Conservation (phyloP, 1,284 basidiomycete species). For the Apiotrichum sp. region DNA sequence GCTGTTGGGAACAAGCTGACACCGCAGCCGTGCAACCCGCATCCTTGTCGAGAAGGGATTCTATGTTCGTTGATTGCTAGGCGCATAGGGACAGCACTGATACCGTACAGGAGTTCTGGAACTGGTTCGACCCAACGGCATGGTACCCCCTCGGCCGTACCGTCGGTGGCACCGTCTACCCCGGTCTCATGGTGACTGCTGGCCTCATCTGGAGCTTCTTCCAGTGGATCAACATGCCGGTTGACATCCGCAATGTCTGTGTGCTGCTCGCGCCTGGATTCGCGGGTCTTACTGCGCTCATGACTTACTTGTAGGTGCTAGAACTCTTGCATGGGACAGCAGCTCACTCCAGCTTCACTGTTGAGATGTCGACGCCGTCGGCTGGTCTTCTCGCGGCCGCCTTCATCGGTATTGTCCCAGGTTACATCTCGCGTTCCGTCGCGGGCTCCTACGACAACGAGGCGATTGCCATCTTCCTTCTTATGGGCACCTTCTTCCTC, state of each 20-base stretch:
- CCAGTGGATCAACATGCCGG: conserved; percentile 82
- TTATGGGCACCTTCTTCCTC: conserved; percentile 97
- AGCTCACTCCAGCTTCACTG: conserved; percentile 64
- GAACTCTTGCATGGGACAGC: neutral
- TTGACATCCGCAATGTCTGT: conserved; percentile 96
- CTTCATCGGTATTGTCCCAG: conserved; percentile 94
- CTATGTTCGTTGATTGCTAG: conserved; percentile 59
- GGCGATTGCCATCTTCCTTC: conserved; percentile 98
- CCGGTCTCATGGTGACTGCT: conserved; percentile 94
- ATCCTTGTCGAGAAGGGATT: conserved; percentile 87
- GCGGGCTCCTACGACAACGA: conserved; percentile 99
- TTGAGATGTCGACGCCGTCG: conserved; percentile 86
- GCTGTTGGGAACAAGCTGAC: neutral
- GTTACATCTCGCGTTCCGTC: conserved; percentile 96
- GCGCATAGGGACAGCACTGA: conserved; percentile 1
- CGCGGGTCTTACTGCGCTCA: conserved; percentile 91
- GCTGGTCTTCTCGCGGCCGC: conserved; percentile 95
- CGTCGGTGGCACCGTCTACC: conserved; percentile 96
- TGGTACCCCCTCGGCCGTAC: conserved; percentile 98
- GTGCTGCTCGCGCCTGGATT: conserved; percentile 96
- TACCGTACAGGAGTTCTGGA: conserved; percentile 82
- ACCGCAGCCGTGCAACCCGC: conserved; percentile 72
- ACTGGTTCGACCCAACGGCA: conserved; percentile 99
- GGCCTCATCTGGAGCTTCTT: conserved; percentile 93
- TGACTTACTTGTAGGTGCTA: conserved; percentile 78